Evolutionary conservation across 2,329 filamentous ascomycete species (phyloP).

Genomic region (Alternaria gansuensis): DNA sequence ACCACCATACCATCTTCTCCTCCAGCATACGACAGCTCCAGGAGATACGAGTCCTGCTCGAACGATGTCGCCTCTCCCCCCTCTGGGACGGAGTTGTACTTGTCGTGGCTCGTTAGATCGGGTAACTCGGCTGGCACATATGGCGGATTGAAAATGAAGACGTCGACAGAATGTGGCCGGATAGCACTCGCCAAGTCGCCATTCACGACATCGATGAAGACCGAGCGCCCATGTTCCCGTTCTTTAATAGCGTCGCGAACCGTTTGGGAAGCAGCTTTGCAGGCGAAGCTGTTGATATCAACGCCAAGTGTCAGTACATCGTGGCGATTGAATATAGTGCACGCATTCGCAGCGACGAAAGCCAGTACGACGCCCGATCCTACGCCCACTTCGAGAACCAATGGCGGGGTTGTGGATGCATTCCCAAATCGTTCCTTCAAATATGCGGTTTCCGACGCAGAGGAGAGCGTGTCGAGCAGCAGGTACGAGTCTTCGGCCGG

Average conservation of each 20-base stretch:
- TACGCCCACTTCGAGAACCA: constrained; percentile 86
- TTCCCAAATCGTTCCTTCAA: constrained; percentile 69
- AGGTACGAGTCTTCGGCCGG: constrained; percentile 96
- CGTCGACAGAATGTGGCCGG: constrained; percentile 70
- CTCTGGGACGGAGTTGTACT: constrained; percentile 40
- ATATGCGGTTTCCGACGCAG: constrained; percentile 71
- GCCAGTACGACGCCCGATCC: constrained; percentile 94
- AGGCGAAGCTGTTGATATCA: constrained; percentile 88
- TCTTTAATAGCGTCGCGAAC: constrained; percentile 62
- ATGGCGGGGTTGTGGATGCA: constrained; percentile 45
- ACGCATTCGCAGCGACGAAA: constrained; percentile 81
- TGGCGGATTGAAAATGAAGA: constrained; percentile 95
- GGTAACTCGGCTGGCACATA: constrained; percentile 91
- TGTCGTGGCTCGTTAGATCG: constrained; percentile 54
- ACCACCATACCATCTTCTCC: constrained; percentile 93
- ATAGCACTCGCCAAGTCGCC: constrained; percentile 75
- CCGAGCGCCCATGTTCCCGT: constrained; percentile 33
- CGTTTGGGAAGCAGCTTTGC: constrained; percentile 76
- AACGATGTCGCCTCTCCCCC: constrained; percentile 59
- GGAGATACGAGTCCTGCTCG: constrained; percentile 81
- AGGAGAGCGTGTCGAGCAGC: constrained; percentile 88
- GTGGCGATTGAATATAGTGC: constrained; percentile 73
- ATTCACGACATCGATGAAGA: constrained; percentile 72
- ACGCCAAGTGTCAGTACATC: constrained; percentile 77
- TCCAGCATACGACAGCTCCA: constrained; percentile 88